Percentiles rank a stretch among this genome's conserved stretches.
Conservation (phyloP, 208 protist species). For the Cochliopodium minus region DNA sequence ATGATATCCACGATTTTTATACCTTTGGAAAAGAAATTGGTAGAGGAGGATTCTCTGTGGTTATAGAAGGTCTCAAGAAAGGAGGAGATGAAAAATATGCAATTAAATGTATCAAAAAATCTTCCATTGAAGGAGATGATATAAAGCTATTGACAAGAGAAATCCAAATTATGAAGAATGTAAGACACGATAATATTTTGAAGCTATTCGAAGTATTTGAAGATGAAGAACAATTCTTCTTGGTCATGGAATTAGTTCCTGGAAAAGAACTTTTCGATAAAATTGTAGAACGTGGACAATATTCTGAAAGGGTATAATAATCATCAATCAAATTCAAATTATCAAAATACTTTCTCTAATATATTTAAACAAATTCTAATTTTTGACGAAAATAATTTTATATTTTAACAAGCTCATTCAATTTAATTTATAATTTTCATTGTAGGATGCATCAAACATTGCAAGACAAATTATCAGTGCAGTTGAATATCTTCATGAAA, state of each 20-base stretch:
- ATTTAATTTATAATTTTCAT: no score
- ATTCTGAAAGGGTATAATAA: slow-evolving; percentile 10
- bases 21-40: no score
- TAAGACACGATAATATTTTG: slow-evolving; percentile 8
- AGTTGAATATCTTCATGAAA: neutral
- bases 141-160: slow-evolving; percentile 25
- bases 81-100: no score
- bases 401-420: no score
- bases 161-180: slow-evolving; percentile 18
- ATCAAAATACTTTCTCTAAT: no score
- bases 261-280: slow-evolving; percentile 25
- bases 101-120: no score
- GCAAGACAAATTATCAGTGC: neutral
- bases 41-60: no score
- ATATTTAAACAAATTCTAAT: no score
- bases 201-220: slow-evolving; percentile 18
- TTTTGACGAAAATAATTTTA: no score
- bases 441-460: neutral
- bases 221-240: slow-evolving; percentile 11
- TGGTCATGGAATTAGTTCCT: slow-evolving; percentile 25
- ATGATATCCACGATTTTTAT: no score
- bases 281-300: slow-evolving; percentile 21
- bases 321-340: slow-evolving; percentile 7
- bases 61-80: no score
- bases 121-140: no score